phyloP scores from a whole-genome alignment of 2,329 filamentous ascomycete genomes.

The Sporothrix luriei region DNA sequence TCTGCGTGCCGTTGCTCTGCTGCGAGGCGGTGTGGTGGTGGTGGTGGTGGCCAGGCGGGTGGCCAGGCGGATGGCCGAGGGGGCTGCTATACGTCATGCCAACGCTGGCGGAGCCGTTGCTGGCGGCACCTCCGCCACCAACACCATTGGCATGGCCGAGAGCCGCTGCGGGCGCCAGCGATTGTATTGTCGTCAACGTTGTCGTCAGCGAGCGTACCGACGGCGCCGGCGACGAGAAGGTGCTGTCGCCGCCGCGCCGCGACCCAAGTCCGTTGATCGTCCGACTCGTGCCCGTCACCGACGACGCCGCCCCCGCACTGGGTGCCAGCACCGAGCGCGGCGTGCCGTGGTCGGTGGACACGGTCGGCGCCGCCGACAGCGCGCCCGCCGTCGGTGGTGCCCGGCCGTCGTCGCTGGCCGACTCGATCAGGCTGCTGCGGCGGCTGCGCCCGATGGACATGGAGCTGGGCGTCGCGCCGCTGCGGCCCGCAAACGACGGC shows the following conservation, averaged over 20 bases:
- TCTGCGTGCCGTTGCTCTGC: slow-evolving; percentile 46
- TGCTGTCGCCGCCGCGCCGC: slow-evolving; percentile 71
- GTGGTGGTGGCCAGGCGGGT: slow-evolving; percentile 23
- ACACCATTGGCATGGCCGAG: slow-evolving; percentile 34
- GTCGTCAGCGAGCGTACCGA: slow-evolving; percentile 80
- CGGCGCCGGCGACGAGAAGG: slow-evolving; percentile 80
- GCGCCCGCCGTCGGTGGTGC: slow-evolving; percentile 63
- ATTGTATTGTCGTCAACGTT: slow-evolving; percentile 83
- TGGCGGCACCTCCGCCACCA: slow-evolving; percentile 38
- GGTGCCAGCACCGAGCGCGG: slow-evolving; percentile 73
- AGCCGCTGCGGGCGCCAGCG: slow-evolving; percentile 60
- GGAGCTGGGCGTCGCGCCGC: slow-evolving; percentile 51
- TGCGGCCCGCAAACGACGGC: slow-evolving; percentile 59
- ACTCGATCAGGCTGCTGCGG: slow-evolving; percentile 61
- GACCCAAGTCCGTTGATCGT: slow-evolving; percentile 63
- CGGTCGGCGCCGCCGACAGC: slow-evolving; percentile 74
- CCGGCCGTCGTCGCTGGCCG: slow-evolving; percentile 63
- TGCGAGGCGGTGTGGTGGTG: slow-evolving; percentile 48
- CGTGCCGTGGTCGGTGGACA: slow-evolving; percentile 81
- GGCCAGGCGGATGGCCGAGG: slow-evolving; percentile 44
- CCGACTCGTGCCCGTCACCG: slow-evolving; percentile 71
- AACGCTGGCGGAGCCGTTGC: slow-evolving; percentile 13
- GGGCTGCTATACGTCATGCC: slow-evolving; percentile 29
- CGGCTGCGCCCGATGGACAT: slow-evolving; percentile 56
- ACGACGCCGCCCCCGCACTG: slow-evolving; percentile 66